A percentile compares a stretch with the other conserved stretches of the same genome.
Evolutionary conservation across 805 yeast genomes (phyloP).

Genomic region (Cyberlindnera saturnus): DNA sequence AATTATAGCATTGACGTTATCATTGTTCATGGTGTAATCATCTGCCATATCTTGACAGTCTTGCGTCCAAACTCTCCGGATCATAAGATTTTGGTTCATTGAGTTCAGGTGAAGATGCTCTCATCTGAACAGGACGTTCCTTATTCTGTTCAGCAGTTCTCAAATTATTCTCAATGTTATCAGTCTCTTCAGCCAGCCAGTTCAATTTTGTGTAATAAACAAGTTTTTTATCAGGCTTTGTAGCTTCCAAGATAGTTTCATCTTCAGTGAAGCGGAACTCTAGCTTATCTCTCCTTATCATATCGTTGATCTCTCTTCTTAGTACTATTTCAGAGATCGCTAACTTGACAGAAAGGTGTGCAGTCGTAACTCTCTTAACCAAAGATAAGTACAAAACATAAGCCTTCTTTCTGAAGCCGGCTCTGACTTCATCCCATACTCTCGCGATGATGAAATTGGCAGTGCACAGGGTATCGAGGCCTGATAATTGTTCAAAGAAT

Average conservation of each 20-base stretch:
- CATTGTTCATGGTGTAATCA: neutral
- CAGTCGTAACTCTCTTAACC: slow-evolving; percentile 14
- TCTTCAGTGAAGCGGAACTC: slow-evolving; percentile 9
- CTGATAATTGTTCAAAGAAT: slow-evolving; percentile 13
- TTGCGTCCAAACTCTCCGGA: neutral
- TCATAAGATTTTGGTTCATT: slow-evolving; percentile 1
- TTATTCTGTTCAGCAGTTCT: neutral
- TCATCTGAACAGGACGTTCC: neutral
- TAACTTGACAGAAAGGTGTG: slow-evolving; percentile 15
- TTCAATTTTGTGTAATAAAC: slow-evolving; percentile 12
- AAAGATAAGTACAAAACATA: slow-evolving; percentile 29
- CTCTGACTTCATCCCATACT: slow-evolving; percentile 21
- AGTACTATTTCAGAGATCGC: slow-evolving; percentile 12
- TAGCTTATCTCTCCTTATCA: slow-evolving; percentile 10
- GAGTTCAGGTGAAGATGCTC: neutral
- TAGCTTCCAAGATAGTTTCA: slow-evolving; percentile 11
- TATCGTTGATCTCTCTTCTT: slow-evolving; percentile 12
- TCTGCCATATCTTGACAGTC: slow-evolving; percentile 1
- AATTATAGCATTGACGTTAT: neutral
- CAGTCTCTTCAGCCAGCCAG: slow-evolving; percentile 16
- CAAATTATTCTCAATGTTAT: slow-evolving; percentile 10
- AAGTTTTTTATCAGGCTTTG: slow-evolving; percentile 9
- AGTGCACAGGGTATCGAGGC: slow-evolving; percentile 10
- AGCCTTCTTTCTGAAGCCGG: slow-evolving; percentile 25
- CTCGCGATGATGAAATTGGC: slow-evolving; percentile 17